These are phyloP conservation scores for Dianthus caryophyllus DNA, from an alignment of 148 eudicot species.

Conservation along the genomic window DNA sequence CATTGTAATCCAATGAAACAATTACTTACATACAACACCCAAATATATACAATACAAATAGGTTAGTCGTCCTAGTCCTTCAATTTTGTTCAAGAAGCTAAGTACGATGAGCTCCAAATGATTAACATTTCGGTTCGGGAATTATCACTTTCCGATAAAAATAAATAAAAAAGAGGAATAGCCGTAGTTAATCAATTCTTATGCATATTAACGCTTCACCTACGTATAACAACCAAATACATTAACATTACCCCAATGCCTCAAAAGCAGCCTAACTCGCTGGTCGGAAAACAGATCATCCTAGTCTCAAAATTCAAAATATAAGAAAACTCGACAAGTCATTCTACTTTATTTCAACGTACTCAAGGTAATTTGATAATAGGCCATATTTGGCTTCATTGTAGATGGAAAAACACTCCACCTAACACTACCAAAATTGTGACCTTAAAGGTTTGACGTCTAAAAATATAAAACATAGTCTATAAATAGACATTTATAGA, in stretches of 20 bases:
- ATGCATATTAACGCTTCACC: no score
- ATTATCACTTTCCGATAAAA: no score
- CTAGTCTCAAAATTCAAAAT: no score
- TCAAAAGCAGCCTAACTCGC: no score
- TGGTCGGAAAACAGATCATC: no score
- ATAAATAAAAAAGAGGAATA: no score
- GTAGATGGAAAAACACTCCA: background rate
- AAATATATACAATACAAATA: background rate
- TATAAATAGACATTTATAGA: conserved; percentile 26
- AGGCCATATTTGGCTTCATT: background rate
- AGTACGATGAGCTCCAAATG: no score
- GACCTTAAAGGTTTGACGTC: background rate
- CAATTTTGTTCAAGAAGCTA: no score
- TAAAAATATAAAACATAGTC: background rate
- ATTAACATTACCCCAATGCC: no score
- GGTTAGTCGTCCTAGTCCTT: background rate
- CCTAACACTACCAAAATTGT: background rate
- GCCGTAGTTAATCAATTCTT: no score
- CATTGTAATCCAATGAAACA: conserved; percentile 1
- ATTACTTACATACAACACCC: background rate
- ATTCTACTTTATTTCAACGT: background rate
- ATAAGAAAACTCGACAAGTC: background rate
- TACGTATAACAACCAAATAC: no score
- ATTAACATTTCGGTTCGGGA: no score
- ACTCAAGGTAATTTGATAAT: background rate